Evolutionary conservation across 129 eudicot genomes (phyloP).

Genomic region (Lactuca saligna): DNA sequence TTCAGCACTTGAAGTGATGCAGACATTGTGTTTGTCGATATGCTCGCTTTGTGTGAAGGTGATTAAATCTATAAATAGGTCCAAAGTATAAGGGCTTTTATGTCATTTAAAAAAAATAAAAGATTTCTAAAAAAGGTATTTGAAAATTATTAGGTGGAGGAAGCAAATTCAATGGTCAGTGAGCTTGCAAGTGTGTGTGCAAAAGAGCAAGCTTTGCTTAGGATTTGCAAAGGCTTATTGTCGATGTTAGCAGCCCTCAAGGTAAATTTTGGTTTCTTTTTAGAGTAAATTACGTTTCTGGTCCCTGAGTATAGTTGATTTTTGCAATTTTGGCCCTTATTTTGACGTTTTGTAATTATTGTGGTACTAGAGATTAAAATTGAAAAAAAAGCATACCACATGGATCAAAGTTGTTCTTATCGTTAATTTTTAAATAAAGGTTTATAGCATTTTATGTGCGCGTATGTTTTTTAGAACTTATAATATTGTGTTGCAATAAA

Average conservation of each 20-base stretch:
- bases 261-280: conserved; percentile 31
- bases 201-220: conserved; percentile 69
- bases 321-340: not conserved
- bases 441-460: no score
- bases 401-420: not conserved
- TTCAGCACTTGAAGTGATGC: conserved; percentile 90
- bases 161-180: conserved; percentile 58
- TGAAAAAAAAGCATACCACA: not conserved
- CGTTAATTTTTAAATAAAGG: no score
- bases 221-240: conserved; percentile 70
- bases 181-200: conserved; percentile 68
- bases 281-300: not conserved
- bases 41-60: conserved; percentile 70
- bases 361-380: not conserved
- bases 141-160: conserved; percentile 56
- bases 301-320: not conserved
- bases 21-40: conserved; percentile 68
- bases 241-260: conserved; percentile 75
- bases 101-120: no score
- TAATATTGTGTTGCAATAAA: no score
- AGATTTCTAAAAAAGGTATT: no score
- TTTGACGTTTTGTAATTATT: not conserved
- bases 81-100: no score
- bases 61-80: not conserved
- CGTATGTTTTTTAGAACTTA: no score